A percentile compares a stretch with the other conserved stretches of the same genome.
phyloP scores from a whole-genome alignment of 805 yeast genomes.

The Komagataella populi region DNA sequence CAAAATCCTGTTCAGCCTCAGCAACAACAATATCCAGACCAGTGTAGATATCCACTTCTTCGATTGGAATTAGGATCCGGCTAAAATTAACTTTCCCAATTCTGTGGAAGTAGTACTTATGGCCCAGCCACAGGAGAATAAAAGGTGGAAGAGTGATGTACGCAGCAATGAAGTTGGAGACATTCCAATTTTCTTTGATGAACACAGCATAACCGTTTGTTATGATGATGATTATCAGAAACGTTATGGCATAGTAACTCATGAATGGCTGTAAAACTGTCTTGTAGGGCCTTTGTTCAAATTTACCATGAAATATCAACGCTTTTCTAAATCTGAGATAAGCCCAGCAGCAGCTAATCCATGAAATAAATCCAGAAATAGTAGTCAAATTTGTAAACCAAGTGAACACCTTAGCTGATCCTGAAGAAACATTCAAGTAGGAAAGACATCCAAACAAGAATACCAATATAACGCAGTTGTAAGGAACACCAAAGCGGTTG shows the following conservation, averaged over 20 bases:
- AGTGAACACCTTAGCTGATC: constrained; percentile 45
- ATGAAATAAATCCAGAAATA: constrained; percentile 53
- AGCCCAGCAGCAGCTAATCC: constrained; percentile 42
- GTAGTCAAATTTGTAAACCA: constrained; percentile 60
- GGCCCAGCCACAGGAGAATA: constrained; percentile 22
- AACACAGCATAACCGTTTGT: constrained; percentile 69
- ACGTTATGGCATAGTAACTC: neutral
- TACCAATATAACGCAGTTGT: constrained; percentile 36
- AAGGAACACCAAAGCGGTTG: constrained; percentile 59
- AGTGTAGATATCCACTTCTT: constrained; percentile 44
- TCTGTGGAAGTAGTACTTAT: constrained; percentile 11
- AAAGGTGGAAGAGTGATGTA: constrained; percentile 53
- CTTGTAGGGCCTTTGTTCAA: neutral
- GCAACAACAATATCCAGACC: constrained; percentile 50
- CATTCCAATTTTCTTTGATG: constrained; percentile 29
- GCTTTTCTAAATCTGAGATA: constrained; percentile 57
- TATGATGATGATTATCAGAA: constrained; percentile 27
- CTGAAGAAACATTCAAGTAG: constrained; percentile 48
- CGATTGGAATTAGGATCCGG: constrained; percentile 32
- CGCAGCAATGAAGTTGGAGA: constrained; percentile 53
- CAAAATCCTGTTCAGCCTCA: constrained; percentile 19
- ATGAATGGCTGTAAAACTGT: neutral
- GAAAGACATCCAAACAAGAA: constrained; percentile 39
- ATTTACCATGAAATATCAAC: constrained; percentile 26
- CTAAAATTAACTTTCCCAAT: constrained; percentile 27